These are phyloP conservation scores for Zoysia pacifica DNA, from an alignment of 176 grass and related monocot genomes.

Conservation along the genomic window DNA sequence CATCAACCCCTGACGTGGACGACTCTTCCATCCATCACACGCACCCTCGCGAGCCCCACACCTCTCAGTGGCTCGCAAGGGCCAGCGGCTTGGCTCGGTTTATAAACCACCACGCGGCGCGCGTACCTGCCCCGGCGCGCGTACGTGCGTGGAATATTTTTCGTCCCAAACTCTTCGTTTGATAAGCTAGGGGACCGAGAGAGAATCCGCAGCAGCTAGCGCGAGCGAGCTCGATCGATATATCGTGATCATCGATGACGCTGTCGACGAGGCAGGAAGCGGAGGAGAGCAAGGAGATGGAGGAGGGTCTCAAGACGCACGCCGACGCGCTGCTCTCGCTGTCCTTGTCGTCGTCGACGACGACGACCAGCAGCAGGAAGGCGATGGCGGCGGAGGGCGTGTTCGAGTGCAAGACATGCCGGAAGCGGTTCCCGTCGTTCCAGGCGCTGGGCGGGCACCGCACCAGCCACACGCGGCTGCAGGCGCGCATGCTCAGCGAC, in stretches of 20 bases:
- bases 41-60: background rate
- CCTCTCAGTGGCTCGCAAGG: background rate
- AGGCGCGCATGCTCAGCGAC: slow-evolving; percentile 51
- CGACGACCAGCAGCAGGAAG: slow-evolving; percentile 39
- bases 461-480: slow-evolving; percentile 67
- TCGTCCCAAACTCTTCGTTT: background rate
- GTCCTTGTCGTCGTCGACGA: background rate
- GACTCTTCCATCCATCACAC: slow-evolving; percentile 35
- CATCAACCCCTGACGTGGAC: slow-evolving; percentile 43
- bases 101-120: slow-evolving; percentile 22
- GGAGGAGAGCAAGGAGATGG: slow-evolving; percentile 49
- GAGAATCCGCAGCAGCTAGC: too few species aligned
- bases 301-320: slow-evolving; percentile 54
- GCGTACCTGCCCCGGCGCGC: background rate
- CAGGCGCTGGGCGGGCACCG: slow-evolving; percentile 66
- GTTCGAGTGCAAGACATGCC: slow-evolving; percentile 82
- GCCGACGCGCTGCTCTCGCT: slow-evolving; percentile 47
- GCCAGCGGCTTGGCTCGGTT: background rate
- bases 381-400: slow-evolving; percentile 60
- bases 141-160: slow-evolving; percentile 9
- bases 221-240: background rate
- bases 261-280: slow-evolving; percentile 44
- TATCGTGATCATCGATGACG: slow-evolving; percentile 24
- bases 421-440: slow-evolving; percentile 59
- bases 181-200: too few species aligned